phyloP scores from a whole-genome alignment of 2,329 filamentous ascomycete genomes.

The Neonectria punicea region DNA sequence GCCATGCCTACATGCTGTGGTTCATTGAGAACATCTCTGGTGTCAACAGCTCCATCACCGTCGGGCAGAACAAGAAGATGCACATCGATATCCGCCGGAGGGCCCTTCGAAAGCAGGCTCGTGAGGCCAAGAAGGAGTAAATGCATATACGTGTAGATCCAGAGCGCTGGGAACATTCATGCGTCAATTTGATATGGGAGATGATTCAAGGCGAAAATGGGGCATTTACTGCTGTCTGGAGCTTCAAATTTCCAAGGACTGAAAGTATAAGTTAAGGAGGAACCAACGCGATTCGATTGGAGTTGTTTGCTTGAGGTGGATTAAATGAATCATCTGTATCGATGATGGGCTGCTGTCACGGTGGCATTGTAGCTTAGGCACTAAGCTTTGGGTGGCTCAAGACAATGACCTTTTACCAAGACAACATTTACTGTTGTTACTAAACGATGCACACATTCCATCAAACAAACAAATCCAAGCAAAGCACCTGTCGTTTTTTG shows the following conservation, averaged over 20 bases:
- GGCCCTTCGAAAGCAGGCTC: slow-evolving; percentile 84
- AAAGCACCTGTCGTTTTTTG: too few species aligned
- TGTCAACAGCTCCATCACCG: slow-evolving; percentile 57
- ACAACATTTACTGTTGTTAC: not conserved
- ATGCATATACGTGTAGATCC: not conserved
- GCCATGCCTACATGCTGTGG: slow-evolving; percentile 90
- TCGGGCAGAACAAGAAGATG: slow-evolving; percentile 71
- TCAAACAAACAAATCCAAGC: not conserved
- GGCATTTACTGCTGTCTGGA: not conserved
- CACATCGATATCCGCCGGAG: slow-evolving; percentile 85
- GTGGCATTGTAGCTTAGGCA: not conserved
- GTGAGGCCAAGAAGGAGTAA: slow-evolving; percentile 77
- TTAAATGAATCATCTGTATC: not conserved
- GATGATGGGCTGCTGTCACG: not conserved
- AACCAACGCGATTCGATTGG: not conserved
- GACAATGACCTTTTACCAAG: not conserved
- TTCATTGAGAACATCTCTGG: slow-evolving; percentile 71
- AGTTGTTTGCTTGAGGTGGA: not conserved
- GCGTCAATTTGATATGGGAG: not conserved
- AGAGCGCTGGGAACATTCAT: not conserved
- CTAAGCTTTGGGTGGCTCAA: not conserved
- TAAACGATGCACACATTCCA: not conserved
- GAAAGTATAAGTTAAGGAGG: not conserved
- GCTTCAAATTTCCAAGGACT: not conserved
- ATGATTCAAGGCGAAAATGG: not conserved